Base-by-base conservation (phyloP, 2,329 filamentous ascomycete genomes). In the Colletotrichum lindemuthianum region DNA sequence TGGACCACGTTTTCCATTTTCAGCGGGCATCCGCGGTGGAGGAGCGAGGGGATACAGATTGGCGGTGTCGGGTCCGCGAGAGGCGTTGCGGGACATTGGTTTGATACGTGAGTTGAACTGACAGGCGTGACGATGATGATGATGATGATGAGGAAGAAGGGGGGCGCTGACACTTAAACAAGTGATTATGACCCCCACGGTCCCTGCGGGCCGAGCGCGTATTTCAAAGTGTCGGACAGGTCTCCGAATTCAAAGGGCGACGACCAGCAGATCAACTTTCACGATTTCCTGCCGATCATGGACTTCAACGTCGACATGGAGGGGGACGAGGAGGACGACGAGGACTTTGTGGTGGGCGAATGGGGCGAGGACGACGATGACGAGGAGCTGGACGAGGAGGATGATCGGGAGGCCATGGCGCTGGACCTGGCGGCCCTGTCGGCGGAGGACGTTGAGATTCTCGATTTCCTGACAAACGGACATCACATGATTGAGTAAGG, bases 31-130 rank as follows among this genome's bases (percentile, higher is more conserved):
- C 88, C 91, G 71, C 81, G 90, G 24, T 94, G 91, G 92, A 84
- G 86, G n/a, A 91, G 88, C 71, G 92, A 95, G 77, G 86, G 90
- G 8, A 81, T 94, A 6, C 92, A 95, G 74, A 76, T 94, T 6
- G 91, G 91, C 10, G 92, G 91, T 0, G 70, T 87, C 1, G 77
- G 80, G 52, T 89, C 88, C 6, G 86, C 84, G 7, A 82, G 90
- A 8, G 91, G 91, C 1, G 87, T 93, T 0, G 72, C 93, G 2
- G 91, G 92, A 0, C 89, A 87, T 55, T 95, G 92, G 92, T 94
- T 93, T 70, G 90, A 92, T 70, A 89, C 88, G 86, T 88, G 78
- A 66, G 79, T 71, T 33, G 9, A 1, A 13, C 8, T 8, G 43
- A 44, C 37, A 7, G 6, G 55, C 16, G 7, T 12, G 12, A 40